Conservation (phyloP, 345 rosid species). For the Erucastrum elatum region DNA sequence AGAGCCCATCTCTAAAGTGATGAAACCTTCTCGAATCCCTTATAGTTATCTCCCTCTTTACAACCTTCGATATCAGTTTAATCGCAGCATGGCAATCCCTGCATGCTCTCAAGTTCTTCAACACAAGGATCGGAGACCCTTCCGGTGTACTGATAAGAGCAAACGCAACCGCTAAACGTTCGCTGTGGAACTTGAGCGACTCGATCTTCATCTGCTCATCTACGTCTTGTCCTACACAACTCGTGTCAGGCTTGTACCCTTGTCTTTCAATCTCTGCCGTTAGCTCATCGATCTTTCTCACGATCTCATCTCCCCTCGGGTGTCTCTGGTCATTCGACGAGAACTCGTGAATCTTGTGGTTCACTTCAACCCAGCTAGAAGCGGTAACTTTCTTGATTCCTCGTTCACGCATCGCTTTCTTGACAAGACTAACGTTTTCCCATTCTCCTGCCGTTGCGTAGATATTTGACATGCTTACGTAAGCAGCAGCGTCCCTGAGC, state of each 20-base stretch:
- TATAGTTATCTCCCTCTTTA: conserved; percentile 69
- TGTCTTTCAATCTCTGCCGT: conserved; percentile 57
- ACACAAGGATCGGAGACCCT: conserved; percentile 68
- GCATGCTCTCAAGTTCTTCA: conserved; percentile 89
- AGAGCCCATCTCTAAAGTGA: conserved; percentile 70
- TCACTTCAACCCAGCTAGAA: conserved; percentile 85
- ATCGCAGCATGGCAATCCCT: conserved; percentile 85
- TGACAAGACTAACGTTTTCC: conserved; percentile 66
- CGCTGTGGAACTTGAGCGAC: conserved; percentile 79
- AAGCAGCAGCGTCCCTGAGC: conserved; percentile 82
- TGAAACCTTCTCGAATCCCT: conserved; percentile 92
- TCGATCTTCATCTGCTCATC: conserved; percentile 61
- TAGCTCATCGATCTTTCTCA: conserved; percentile 52
- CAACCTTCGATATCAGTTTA: conserved; percentile 77
- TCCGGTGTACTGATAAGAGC: conserved; percentile 77
- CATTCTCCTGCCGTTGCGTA: conserved; percentile 71
- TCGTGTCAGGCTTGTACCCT: conserved; percentile 79
- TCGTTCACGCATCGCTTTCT: conserved; percentile 77
- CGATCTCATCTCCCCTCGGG: conserved; percentile 54
- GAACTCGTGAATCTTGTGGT: conserved; percentile 59
- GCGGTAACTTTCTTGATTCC: conserved; percentile 73
- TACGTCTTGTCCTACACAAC: conserved; percentile 65
- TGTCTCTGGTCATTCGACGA: conserved; percentile 65
- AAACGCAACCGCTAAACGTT: conserved; percentile 79
- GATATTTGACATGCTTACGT: conserved; percentile 82